Evolutionary conservation across 495 filamentous ascomycete genomes (phyloP).

Genomic region (Annulohypoxylon nitens): DNA sequence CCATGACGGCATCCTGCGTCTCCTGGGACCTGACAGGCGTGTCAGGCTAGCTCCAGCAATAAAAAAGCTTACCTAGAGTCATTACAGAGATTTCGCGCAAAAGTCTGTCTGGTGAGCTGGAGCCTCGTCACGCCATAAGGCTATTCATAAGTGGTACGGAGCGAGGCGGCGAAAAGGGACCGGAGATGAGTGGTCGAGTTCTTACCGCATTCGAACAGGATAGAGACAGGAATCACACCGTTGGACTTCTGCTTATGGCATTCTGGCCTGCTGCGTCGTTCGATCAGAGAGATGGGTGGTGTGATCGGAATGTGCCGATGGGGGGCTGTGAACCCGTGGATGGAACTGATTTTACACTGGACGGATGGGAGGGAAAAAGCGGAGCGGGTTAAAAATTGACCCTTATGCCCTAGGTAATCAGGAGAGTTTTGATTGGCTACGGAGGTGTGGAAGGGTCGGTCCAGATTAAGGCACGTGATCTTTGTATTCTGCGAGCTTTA

Average conservation of each 20-base stretch:
- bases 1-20: slow-evolving; percentile 29
- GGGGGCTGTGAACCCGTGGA: slow-evolving; percentile 1
- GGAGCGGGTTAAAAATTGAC: slow-evolving; percentile 27
- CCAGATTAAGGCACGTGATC: slow-evolving; percentile 28
- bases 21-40: neutral
- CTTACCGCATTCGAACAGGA: neutral
- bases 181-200: slow-evolving; percentile 42
- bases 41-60: neutral
- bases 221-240: slow-evolving; percentile 17
- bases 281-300: slow-evolving; percentile 33
- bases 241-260: slow-evolving; percentile 35
- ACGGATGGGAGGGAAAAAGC: neutral
- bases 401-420: neutral
- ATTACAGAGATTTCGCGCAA: neutral
- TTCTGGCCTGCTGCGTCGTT: slow-evolving; percentile 44
- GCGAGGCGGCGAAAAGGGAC: slow-evolving; percentile 43
- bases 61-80: slow-evolving; percentile 17
- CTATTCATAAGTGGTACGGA: slow-evolving; percentile 2
- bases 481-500: neutral
- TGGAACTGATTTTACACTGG: neutral
- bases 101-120: slow-evolving; percentile 30
- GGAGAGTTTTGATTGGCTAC: neutral
- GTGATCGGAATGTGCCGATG: slow-evolving; percentile 39
- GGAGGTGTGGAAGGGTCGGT: neutral
- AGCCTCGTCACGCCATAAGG: slow-evolving; percentile 40